These are phyloP conservation scores for Apiospora koreana DNA, from an alignment of 2,329 filamentous ascomycete species.

Conservation along the genomic window DNA sequence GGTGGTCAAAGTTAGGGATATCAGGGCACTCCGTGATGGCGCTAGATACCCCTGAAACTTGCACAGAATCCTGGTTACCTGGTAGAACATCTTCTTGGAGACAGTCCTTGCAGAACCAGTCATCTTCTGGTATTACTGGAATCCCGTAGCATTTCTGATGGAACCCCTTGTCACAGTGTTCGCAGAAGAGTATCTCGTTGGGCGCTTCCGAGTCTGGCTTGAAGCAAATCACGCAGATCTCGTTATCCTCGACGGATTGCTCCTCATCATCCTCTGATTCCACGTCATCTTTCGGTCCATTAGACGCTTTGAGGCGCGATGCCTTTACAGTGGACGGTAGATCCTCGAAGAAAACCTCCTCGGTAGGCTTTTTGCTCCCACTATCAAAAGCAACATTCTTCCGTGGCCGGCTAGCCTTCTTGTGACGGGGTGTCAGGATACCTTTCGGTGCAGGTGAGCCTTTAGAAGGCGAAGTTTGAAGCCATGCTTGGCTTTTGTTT, in stretches of 20 bases:
- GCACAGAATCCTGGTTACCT: background rate
- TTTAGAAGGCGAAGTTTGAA: constrained; percentile 16
- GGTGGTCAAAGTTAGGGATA: constrained; percentile 60
- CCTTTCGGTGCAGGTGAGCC: constrained; percentile 45
- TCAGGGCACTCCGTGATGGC: constrained; percentile 38
- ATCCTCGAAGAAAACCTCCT: constrained; percentile 55
- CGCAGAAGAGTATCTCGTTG: constrained; percentile 66
- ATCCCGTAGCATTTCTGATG: constrained; percentile 64
- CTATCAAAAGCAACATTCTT: constrained; percentile 59
- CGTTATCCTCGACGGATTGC: constrained; percentile 44
- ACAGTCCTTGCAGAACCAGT: constrained; percentile 65
- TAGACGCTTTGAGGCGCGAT: constrained; percentile 9
- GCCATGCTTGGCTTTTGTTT: constrained; percentile 2
- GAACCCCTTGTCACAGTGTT: constrained; percentile 62
- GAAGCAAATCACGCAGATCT: constrained; percentile 58
- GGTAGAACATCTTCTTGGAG: constrained; percentile 45
- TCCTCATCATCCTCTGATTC: constrained; percentile 9
- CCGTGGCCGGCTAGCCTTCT: constrained; percentile 36
- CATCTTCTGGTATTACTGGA: constrained; percentile 57
- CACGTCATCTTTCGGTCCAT: background rate
- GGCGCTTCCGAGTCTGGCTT: constrained; percentile 57
- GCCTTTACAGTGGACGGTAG: constrained; percentile 41
- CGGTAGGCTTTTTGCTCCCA: constrained; percentile 26
- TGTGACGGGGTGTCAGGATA: constrained; percentile 58
- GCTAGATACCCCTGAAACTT: background rate